Evolutionary conservation across 768 basidiomycete species (phyloP), one percentile per base, ranked within the genome.

Genomic region (Galerina sulciceps): DNA sequence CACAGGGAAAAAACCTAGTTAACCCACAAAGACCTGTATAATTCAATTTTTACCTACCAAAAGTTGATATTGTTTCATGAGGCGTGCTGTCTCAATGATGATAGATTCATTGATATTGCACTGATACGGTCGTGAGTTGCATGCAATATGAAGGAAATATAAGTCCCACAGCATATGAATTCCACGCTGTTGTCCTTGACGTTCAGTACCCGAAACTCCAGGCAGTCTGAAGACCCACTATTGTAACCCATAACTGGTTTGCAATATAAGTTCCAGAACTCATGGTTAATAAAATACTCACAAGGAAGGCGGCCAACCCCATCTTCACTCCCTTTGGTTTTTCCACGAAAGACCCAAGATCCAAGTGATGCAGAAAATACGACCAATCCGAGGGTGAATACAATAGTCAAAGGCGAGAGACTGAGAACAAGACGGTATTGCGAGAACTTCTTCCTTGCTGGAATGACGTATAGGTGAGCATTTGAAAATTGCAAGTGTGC

Each of bases 81-180:
- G 69, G 1, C 73, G 58, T 2, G 86, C 81, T 0, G 81, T 83
- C 58, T 81, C 69, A 10, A 86, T 60, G 17, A 87, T 76, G 17
- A 84, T 73, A 0, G 67, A 70, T 66, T 87, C 85, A 57, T 85
- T 74, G 61, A 88, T 86, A 61, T 81, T 75, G 66, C 87, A 88
- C 85, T 87, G 62, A 10, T n/a, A 37, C 10, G 50, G 37, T 45
- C 22, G 26, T 59, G 17, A 52, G 46, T 18, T 41, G 22, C 17
- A 11, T 34, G 50, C 36, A 10, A 50, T 9, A 11, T n/a, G 36
- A 15, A 23, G 11, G 26, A 23, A 37, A 26, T 26, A 48, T 9
- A 14, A n/a, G 67, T n/a, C 79, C 52, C 55, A 85, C 84, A 59
- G 81, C 76, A 65, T 83, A 86, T 2, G 84, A 85, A 62, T 87